Evolutionary conservation across 441 rosid species (phyloP).

Genomic region (Arabidopsis lyrata): DNA sequence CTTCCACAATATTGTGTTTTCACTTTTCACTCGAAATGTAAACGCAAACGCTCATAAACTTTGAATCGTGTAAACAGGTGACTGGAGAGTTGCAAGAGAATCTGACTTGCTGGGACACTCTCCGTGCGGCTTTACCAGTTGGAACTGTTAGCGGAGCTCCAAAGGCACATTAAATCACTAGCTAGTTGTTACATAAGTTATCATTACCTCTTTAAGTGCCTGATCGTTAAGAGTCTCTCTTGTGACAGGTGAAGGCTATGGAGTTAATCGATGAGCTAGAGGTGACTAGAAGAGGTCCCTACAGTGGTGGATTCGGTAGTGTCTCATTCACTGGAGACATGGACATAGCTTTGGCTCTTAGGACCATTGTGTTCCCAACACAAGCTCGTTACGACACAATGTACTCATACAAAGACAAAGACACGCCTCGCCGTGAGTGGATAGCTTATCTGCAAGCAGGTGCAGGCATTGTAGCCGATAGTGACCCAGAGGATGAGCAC

Average conservation of each 20-base stretch:
- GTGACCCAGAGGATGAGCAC: conserved; percentile 72
- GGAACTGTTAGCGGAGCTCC: conserved; percentile 92
- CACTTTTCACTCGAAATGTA: not conserved
- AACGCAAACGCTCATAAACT: not conserved
- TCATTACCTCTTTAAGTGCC: not conserved
- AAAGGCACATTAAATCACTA: conserved; percentile 47
- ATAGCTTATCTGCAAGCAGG: conserved; percentile 82
- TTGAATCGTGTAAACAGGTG: conserved; percentile 50
- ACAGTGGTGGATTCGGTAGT: conserved; percentile 78
- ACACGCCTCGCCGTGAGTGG: conserved; percentile 64
- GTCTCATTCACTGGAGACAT: conserved; percentile 70
- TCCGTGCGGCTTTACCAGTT: conserved; percentile 81
- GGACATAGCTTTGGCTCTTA: conserved; percentile 71
- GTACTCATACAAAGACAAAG: conserved; percentile 56
- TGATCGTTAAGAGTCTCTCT: conserved; percentile 5
- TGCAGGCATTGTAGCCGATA: conserved; percentile 77
- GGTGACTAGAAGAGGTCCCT: conserved; percentile 75
- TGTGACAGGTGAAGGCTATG: conserved; percentile 69
- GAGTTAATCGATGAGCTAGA: conserved; percentile 65
- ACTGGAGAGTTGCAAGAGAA: conserved; percentile 71
- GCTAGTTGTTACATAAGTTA: not conserved
- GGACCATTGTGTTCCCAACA: conserved; percentile 76
- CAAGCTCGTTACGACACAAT: conserved; percentile 58
- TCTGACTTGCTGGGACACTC: conserved; percentile 77
- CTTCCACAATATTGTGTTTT: not conserved